Base-by-base conservation (phyloP, 805 yeast genomes). In the Saccharomycopsis sp. region DNA sequence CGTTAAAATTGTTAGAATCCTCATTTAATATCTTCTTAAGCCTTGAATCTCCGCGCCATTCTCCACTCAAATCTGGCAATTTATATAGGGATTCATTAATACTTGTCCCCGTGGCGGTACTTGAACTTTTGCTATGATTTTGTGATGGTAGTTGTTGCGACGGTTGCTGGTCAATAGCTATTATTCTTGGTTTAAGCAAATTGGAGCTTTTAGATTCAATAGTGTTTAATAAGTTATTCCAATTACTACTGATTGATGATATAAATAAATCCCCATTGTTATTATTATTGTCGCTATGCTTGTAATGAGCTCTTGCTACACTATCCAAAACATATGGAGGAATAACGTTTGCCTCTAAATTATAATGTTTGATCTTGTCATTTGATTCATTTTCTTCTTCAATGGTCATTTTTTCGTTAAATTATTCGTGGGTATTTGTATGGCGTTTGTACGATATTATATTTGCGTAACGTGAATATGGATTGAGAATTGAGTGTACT, bases 1-100 rank as follows among this genome's bases (percentile, higher is more conserved):
- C 16, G n/a, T 38, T 26, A 16, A 27, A 11, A n/a, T 14, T 29
- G 17, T 19, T 17, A 13, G 14, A 23, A 14, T 34, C 70, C 27
- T 63, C 61, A 46, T 73, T 60, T 50, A 79, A 71, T 23, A 79
- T 74, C 38, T 63, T 66, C 44, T 72, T 71, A 50, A 85, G 64
- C 48, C 88, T 61, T 45, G 74, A 74, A 45, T 73, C 85, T 32
- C 94, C 94, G 28, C 80, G 79, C 93, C 93, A 85, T 17, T 70
- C 63, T 1, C 72, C 71, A 35, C 71, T 67, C 41, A 78, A 59
- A 44, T 71, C 72, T 3, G 67, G 63, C 26, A 64, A 62, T 45
- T 28, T 38, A 22, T 45, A 45, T 16, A 35, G 34, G 36, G 35
- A 9, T 16, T 28, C 6, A 5, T 5, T 16, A 13, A 14, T 13